Conservation (phyloP, 2,329 filamentous ascomycete species). For the Sporothrix dimorphospora region DNA sequence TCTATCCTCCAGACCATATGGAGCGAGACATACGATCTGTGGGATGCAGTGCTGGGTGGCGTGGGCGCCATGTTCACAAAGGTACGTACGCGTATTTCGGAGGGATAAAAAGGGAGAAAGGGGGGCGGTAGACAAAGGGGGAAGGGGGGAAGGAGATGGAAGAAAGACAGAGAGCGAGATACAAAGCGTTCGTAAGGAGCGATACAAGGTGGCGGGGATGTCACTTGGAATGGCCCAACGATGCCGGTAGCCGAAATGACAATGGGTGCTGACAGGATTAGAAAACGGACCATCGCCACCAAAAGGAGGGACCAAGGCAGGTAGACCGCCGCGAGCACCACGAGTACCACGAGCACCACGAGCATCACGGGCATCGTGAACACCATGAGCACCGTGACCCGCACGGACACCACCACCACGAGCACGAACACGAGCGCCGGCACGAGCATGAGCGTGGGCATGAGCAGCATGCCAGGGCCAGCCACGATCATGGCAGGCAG, state of each 20-base stretch:
- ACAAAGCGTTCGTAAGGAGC: too few relatives aligned
- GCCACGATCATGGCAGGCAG: background rate
- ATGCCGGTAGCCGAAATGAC: background rate
- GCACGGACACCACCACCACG: background rate
- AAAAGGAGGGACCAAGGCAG: background rate
- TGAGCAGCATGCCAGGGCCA: background rate
- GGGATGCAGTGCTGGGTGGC: slow-evolving; percentile 34
- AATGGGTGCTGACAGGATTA: background rate
- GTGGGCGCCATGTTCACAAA: slow-evolving; percentile 33
- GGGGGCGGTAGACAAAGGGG: background rate
- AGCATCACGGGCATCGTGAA: background rate
- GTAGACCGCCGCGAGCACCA: background rate
- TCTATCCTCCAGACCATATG: slow-evolving; percentile 27
- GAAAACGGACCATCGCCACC: background rate
- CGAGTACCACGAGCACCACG: background rate
- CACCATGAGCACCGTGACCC: background rate
- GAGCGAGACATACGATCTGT: slow-evolving; percentile 34
- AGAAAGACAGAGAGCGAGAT: too few relatives aligned
- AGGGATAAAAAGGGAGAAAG: background rate
- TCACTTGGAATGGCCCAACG: background rate
- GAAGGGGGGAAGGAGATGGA: background rate
- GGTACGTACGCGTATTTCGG: background rate
- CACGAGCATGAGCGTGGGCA: background rate
- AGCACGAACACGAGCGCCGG: slow-evolving; percentile 1
- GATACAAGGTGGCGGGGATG: background rate